Conservation (phyloP, 225 moss, liverwort and hornwort genomes). For the Pleurozium schreberi region DNA sequence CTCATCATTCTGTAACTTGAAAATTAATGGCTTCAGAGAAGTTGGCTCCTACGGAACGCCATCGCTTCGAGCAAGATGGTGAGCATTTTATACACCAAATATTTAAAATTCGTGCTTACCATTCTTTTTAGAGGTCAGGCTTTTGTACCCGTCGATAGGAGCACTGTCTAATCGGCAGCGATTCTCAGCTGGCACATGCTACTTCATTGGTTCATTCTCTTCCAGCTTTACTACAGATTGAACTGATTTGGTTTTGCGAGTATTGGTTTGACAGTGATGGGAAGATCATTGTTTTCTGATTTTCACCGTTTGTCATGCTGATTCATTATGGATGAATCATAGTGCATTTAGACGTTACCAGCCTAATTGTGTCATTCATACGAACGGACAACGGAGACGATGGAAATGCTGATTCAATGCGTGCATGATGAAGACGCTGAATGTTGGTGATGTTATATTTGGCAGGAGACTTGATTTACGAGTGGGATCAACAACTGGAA, state of each 20-base stretch:
- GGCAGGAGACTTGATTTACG: conserved; percentile 73
- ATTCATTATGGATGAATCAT: background rate
- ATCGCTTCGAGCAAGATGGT: conserved; percentile 61
- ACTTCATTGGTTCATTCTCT: background rate
- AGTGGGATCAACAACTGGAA: conserved; percentile 95
- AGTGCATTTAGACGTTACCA: background rate
- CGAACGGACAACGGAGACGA: background rate
- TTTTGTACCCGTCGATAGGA: background rate
- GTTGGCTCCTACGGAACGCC: conserved; percentile 61
- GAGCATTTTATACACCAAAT: background rate
- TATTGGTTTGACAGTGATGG: background rate
- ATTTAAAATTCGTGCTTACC: background rate
- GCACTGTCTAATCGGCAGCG: background rate
- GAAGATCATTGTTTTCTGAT: background rate
- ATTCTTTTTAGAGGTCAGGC: background rate
- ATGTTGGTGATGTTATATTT: background rate
- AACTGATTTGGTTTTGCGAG: background rate
- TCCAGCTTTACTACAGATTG: background rate
- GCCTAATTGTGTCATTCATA: background rate
- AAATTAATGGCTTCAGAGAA: conserved; percentile 55
- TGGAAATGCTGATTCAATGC: background rate
- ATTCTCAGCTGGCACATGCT: background rate
- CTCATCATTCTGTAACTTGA: background rate
- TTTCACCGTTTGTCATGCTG: background rate
- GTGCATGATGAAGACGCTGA: background rate